phyloP scores from a whole-genome alignment of 805 yeast genomes.

The Priceomyces melissophilus region DNA sequence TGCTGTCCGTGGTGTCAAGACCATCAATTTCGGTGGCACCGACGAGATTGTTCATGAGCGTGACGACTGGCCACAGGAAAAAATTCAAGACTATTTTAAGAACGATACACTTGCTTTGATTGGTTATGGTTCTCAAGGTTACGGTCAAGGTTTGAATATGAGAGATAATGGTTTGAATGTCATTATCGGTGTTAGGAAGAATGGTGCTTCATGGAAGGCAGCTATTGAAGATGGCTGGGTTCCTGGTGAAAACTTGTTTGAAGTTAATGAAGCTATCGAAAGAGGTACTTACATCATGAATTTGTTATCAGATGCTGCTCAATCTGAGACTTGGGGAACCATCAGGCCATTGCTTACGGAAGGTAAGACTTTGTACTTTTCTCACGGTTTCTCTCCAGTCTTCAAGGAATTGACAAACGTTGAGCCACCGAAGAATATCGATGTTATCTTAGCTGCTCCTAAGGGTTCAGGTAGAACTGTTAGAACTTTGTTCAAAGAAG shows the following conservation, averaged over 20 bases:
- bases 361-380: conserved; percentile 97
- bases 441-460: conserved; percentile 98
- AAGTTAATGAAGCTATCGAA: conserved; percentile 86
- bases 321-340: conserved; percentile 93
- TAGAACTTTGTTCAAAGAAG: conserved; percentile 98
- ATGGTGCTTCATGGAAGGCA: conserved; percentile 99
- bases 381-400: conserved; percentile 99
- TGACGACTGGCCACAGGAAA: conserved; percentile 99
- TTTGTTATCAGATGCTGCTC: conserved; percentile 98
- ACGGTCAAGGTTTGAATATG: conserved; percentile 99
- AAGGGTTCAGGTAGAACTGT: conserved; percentile 99
- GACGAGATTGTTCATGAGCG: conserved; percentile 97
- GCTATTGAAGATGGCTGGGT: conserved; percentile 99
- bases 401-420: conserved; percentile 97
- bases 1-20: conserved; percentile 87
- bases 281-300: conserved; percentile 96
- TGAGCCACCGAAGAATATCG: conserved; percentile 91
- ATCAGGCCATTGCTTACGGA: conserved; percentile 89
- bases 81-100: conserved; percentile 93
- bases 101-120: conserved; percentile 95
- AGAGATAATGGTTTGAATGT: conserved; percentile 99
- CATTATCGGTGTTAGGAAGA: conserved; percentile 95
- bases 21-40: conserved; percentile 94
- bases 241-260: conserved; percentile 97
- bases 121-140: conserved; percentile 99